These are phyloP conservation scores for Populus nigra DNA, from an alignment of 345 rosid genomes.

Conservation along the genomic window DNA sequence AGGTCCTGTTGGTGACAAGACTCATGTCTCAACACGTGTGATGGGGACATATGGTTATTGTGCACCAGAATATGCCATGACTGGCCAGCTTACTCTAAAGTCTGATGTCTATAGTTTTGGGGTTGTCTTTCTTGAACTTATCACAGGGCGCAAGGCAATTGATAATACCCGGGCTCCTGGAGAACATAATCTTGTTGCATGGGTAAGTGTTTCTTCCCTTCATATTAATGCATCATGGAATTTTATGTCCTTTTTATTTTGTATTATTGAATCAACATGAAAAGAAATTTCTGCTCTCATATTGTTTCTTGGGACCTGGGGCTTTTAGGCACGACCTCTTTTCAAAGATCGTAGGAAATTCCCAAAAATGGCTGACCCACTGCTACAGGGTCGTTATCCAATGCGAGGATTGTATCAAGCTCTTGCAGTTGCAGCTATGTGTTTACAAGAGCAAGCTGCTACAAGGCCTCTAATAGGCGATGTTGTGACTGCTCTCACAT, in stretches of 20 bases:
- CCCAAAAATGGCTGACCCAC: constrained; percentile 94
- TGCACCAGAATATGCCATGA: constrained; percentile 99
- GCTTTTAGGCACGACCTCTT: constrained; percentile 80
- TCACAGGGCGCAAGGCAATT: constrained; percentile 95
- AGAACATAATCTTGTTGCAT: constrained; percentile 95
- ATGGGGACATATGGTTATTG: constrained; percentile 99
- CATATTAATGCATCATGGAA: neutral
- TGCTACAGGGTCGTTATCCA: constrained; percentile 83
- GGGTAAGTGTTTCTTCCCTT: constrained; percentile 52
- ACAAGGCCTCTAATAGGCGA: constrained; percentile 94
- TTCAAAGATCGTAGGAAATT: constrained; percentile 96
- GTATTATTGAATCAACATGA: constrained; percentile 12
- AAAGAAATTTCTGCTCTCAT: constrained; percentile 7
- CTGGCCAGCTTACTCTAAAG: constrained; percentile 91
- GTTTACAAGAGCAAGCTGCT: constrained; percentile 95
- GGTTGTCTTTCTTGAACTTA: constrained; percentile 93
- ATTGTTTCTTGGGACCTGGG: constrained; percentile 15
- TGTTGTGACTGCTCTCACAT: constrained; percentile 92
- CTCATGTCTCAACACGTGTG: constrained; percentile 97
- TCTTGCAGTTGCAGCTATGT: constrained; percentile 98
- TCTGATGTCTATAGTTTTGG: constrained; percentile 98
- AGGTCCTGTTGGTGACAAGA: constrained; percentile 98
- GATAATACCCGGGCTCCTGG: constrained; percentile 74
- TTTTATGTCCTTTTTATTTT: neutral
- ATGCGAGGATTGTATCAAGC: constrained; percentile 97